Evolutionary conservation across 768 basidiomycete genomes (phyloP).

Genomic region (Cystofilobasidium macerans): DNA sequence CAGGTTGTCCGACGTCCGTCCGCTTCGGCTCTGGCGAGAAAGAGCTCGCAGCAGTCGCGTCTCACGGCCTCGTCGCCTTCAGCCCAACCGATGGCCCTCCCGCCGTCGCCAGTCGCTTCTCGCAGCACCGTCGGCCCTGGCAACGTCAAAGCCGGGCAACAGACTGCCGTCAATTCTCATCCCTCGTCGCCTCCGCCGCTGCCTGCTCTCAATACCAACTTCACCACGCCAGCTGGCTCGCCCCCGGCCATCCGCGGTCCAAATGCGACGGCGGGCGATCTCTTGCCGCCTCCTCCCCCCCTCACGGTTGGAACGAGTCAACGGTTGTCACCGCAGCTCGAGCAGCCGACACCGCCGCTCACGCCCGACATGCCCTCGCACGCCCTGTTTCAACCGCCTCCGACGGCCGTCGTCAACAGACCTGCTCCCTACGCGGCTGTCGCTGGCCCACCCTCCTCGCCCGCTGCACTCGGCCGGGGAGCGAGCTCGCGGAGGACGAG

Average conservation of each 20-base stretch:
- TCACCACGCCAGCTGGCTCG: neutral
- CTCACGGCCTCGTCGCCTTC: neutral
- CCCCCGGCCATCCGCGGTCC: no score
- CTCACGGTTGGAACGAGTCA: no score
- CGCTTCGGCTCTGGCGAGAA: neutral
- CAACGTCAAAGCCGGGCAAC: no score
- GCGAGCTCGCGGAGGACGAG: neutral
- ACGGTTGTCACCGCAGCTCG: neutral
- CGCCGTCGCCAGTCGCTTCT: neutral
- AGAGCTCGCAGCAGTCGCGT: neutral
- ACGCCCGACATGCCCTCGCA: neutral
- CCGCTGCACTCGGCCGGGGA: neutral
- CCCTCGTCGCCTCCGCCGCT: no score
- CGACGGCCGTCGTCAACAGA: neutral
- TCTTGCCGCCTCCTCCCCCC: no score
- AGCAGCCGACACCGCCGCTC: neutral
- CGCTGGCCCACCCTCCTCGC: neutral
- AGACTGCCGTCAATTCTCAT: no score
- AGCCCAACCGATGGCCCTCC: neutral
- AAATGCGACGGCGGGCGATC: no score
- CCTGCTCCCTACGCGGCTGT: neutral
- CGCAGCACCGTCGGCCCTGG: neutral
- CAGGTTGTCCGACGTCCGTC: no score
- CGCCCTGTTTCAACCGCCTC: neutral
- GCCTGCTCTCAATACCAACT: no score